Evolutionary conservation across 1,284 basidiomycete genomes (phyloP).

Genomic region (Cerrena zonata): DNA sequence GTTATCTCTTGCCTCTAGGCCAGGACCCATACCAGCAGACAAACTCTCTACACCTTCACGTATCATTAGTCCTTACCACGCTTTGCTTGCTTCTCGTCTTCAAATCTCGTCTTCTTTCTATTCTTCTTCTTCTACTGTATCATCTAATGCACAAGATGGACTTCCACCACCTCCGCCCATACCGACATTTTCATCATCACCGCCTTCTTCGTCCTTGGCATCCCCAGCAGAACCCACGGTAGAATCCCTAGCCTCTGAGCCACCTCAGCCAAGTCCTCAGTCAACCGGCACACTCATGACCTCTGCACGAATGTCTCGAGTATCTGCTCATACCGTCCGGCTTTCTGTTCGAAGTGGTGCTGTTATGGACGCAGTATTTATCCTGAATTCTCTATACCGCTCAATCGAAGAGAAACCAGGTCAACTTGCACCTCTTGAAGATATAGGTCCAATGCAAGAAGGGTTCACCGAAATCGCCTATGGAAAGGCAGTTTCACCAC

Average conservation of each 20-base stretch:
- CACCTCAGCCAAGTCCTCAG: not conserved
- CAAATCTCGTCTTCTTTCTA: not conserved
- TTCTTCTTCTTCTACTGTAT: not conserved
- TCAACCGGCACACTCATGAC: slow-evolving; percentile 24
- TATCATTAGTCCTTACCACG: not conserved
- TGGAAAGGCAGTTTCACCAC: slow-evolving; percentile 44
- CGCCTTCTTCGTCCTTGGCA: slow-evolving; percentile 1
- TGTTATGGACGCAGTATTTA: slow-evolving; percentile 45
- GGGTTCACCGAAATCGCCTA: slow-evolving; percentile 40
- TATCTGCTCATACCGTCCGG: slow-evolving; percentile 50
- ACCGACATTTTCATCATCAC: not conserved
- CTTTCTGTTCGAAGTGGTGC: slow-evolving; percentile 39
- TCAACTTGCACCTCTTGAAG: not conserved
- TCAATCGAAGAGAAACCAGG: slow-evolving; percentile 25
- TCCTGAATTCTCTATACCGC: slow-evolving; percentile 52
- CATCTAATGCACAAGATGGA: not conserved
- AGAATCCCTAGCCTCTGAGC: not conserved
- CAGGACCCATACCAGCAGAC: too few relatives aligned
- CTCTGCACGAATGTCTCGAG: slow-evolving; percentile 43
- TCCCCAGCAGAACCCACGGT: not conserved
- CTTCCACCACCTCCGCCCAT: not conserved
- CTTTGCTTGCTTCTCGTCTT: not conserved
- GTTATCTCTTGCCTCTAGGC: not conserved
- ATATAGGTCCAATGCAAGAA: slow-evolving; percentile 1
- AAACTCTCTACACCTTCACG: too few relatives aligned